Evolutionary conservation across 2,329 filamentous ascomycete genomes (phyloP), one percentile per base, ranked within the genome.

Genomic region (Calonectria pseudoreteaudii): DNA sequence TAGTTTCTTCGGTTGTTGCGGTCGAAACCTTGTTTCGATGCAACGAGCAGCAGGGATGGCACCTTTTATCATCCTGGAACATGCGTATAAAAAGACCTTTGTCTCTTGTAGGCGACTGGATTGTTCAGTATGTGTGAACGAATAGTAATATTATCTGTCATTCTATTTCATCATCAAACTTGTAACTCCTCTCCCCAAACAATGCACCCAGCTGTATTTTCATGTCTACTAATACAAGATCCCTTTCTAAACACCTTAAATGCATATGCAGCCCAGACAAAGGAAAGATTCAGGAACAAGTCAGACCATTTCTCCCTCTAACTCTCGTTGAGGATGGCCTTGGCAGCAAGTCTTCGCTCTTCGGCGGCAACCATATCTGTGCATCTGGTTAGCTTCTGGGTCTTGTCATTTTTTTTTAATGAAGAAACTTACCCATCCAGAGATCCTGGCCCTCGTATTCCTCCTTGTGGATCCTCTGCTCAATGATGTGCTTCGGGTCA

Each of bases 381-480:
- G 56, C 30, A 6, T 36, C 4, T 10, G 31, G 67, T 80, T 71
- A 79, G 77, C 53, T n/a, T 75, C 72, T 53, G 16, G 7, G 11
- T 47, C 31, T 52, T 74, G 13, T 16, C 38, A 13, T 16, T 38
- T n/a, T 31, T n/a, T 38, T n/a, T 31, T n/a, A 58, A 26, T 13
- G 50, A n/a, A 41, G 18, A 50, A 73, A 77, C 91, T 83, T 86
- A 94, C 93, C 93, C 88, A 92, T 96, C 97, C 97, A 99, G 80
- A 98, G 90, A 85, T 98, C 96, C 87, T 98, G 94, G 52, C 95
- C 94, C 82, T 93, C 90, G 84, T 97, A 97, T 76, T 94, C 90
- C 88, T 97, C 95, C 86, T 95, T 94, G 84, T 97, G 94, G 70
- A 97, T 91, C 87, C 89, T 92, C 91, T 96, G 96, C 90, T 97